Evolutionary conservation across 257 asterid genomes (phyloP).

Genomic region (Ballota nigra): DNA sequence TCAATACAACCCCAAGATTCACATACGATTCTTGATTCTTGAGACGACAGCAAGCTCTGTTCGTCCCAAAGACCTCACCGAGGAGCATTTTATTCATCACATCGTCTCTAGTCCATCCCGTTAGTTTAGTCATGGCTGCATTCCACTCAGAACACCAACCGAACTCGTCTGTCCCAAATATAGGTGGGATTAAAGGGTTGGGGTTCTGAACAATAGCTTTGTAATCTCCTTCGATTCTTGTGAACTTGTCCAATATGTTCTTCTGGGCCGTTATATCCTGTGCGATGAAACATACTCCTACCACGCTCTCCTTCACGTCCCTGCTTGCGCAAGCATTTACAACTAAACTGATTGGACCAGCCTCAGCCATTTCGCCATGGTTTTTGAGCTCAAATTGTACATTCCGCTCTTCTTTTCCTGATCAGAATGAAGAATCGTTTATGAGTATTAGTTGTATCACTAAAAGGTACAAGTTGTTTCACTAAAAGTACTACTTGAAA

Average conservation of each 20-base stretch:
- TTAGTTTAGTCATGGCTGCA: conserved; percentile 75
- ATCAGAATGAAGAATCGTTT: background rate
- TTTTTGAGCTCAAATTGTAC: conserved; percentile 86
- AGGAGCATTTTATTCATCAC: conserved; percentile 82
- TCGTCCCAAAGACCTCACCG: conserved; percentile 85
- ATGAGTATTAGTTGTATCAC: background rate
- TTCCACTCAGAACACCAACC: conserved; percentile 99
- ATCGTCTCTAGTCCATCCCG: conserved; percentile 77
- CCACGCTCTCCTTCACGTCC: conserved; percentile 74
- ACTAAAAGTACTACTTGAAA: background rate
- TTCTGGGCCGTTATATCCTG: conserved; percentile 90
- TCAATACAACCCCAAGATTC: conserved; percentile 66
- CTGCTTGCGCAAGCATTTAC: conserved; percentile 95
- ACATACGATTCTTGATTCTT: conserved; percentile 83
- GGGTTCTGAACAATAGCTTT: conserved; percentile 84
- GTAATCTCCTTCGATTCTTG: conserved; percentile 91
- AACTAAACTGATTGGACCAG: conserved; percentile 70
- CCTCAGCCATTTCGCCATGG: conserved; percentile 51
- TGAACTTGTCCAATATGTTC: conserved; percentile 89
- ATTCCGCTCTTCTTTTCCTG: conserved; percentile 84
- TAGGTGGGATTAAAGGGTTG: conserved; percentile 87
- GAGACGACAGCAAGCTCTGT: conserved; percentile 62
- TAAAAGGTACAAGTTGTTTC: background rate
- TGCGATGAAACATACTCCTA: conserved; percentile 93
- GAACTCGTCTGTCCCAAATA: conserved; percentile 85